Base-by-base conservation (phyloP, 768 basidiomycete species). In the Psilocybe cubensis region DNA sequence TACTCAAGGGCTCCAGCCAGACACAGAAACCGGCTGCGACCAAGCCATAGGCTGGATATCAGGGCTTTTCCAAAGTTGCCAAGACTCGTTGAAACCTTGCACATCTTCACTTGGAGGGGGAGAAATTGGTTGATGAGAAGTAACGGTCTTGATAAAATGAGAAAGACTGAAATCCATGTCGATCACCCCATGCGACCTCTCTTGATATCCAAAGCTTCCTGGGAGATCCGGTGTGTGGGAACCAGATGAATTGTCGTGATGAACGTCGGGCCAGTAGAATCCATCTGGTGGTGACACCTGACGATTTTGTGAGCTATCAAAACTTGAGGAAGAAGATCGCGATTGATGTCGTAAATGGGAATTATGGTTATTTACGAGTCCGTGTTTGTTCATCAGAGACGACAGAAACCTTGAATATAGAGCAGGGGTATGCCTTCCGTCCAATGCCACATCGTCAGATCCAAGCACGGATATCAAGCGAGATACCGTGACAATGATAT, bases 321-420 rank as follows among this genome's bases (percentile, higher is more conserved):
- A 52, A 14, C 54, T 57, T 20, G 56, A 53, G 12, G 46, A 31
- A n/a, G 55, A 52, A 9, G 45, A 33, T 10, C 53, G 21, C 9
- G 60, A 51, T 7, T 44, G 44, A n/a, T n/a, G 25, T 48, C 44
- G 20, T 42, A 27, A 11, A 46, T 59, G 4, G 49, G 44, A 23
- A 28, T 12, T 50, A 42, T 27, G 58, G 43, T 47, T 52, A 33
- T 33, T 14, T 12, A 56, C 48, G 31, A 61, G 58, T 25, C 23
- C 27, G 55, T 81, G 73, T 63, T 76, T 79, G 1, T 61, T 68
- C 59, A 86, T 73, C 5, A 85, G 67, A 3, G 77, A 76, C 8
- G 77, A 74, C 9, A 87, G 69, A 64, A 87, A 87, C 7, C 80
- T 78, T 29, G 83, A 80, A 62, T 87, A 84, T 18, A 85, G 71